Base-by-base conservation (phyloP, 352 stramenopile species). In the Phytophthora europaea region DNA sequence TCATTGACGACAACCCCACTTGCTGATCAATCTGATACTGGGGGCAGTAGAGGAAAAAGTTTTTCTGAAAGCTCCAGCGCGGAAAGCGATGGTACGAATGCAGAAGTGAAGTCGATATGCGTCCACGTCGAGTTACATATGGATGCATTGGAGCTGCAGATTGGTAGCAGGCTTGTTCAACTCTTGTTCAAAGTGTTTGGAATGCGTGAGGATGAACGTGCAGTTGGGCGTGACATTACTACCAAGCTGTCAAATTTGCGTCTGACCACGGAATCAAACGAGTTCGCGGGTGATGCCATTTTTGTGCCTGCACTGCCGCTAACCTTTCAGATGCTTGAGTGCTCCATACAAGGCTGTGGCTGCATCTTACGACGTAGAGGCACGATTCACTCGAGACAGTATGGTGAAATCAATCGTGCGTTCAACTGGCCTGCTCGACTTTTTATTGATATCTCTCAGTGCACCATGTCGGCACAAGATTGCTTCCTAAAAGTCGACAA, bases 261-360 rank as follows among this genome's bases (percentile, higher is more conserved):
- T 15, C 45, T 91, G 10, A 89, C 84, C n/a, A 93, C 85, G 13
- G 85, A 93, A 72, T 82, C 81, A 18, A 87, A 81, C 34, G 84
- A 93, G 70, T 93, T 93, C 50, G 65, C 80, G 0, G 84, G 84
- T 43, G 84, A 86, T 59, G 67, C 82, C 13, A 81, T 91, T 18
- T 93, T 93, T 60, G 85, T 91, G 12, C 84, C 85, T 23, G 80
- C 85, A 47, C 69, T 93, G 22, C 85, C 85, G 0, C 61, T 93
- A 0, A 84, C 84, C 13, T 91, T 91, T 54, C 85, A 93, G 53
- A 91, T 93, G 81, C 85, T 91, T 12, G 84, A 93, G 61, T 93
- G 85, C 31, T 82, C 80, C 38, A 75, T 93, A 20, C 78, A 86
- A 55, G 81, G 84, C 63, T 93, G 85, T 47, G 78, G 72, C 2